Conservation (phyloP, 768 basidiomycete genomes). For the Rhizopogon vesiculosus region DNA sequence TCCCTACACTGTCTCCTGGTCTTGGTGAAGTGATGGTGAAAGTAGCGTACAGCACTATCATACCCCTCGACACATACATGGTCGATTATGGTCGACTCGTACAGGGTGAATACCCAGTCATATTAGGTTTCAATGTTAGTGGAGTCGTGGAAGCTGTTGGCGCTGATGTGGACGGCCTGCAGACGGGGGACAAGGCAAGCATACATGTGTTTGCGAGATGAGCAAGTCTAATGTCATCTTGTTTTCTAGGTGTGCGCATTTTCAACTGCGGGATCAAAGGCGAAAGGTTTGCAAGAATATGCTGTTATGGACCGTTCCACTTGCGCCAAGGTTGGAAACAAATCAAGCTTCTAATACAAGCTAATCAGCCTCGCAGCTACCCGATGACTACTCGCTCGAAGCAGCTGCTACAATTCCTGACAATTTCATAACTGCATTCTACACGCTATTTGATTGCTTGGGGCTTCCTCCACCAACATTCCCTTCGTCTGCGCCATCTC, state of each 20-base stretch:
- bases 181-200: constrained; percentile 36
- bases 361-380: constrained; percentile 28
- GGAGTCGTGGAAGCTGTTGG: constrained; percentile 37
- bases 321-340: constrained; percentile 32
- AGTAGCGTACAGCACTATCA: constrained; percentile 36
- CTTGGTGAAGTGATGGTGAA: constrained; percentile 36
- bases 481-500: constrained; percentile 25
- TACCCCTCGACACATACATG: constrained; percentile 36
- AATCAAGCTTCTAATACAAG: neutral
- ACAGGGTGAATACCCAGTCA: constrained; percentile 25
- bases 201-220: neutral
- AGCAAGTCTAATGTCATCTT: neutral
- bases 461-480: constrained; percentile 28
- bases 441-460: constrained; percentile 35
- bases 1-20: constrained; percentile 30
- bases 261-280: constrained; percentile 16
- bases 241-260: constrained; percentile 23
- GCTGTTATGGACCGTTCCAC: constrained; percentile 23
- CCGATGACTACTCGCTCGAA: constrained; percentile 32
- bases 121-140: constrained; percentile 33
- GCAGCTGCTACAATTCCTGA: constrained; percentile 37
- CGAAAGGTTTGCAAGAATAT: constrained; percentile 36
- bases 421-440: constrained; percentile 38
- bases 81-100: constrained; percentile 30
- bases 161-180: constrained; percentile 25